Conservation (phyloP, 352 stramenopile species). For the Phytopythium aichiense region DNA sequence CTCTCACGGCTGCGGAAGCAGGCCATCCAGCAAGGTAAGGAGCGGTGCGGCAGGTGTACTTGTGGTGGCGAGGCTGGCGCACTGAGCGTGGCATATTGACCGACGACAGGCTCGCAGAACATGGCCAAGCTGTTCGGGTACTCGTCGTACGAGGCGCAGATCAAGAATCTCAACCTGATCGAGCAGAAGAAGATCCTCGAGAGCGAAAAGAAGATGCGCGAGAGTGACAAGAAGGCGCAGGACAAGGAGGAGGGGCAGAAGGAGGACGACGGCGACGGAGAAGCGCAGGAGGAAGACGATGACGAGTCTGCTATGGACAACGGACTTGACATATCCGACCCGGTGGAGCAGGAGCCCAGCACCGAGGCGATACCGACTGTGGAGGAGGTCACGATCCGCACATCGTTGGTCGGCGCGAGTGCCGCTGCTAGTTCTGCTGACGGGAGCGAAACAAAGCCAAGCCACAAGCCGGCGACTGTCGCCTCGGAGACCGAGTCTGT, state of each 20-base stretch:
- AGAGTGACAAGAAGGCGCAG: constrained; percentile 10
- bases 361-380: not conserved
- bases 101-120: constrained; percentile 29
- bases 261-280: constrained; percentile 4
- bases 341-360: not conserved
- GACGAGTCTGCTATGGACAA: constrained; percentile 1
- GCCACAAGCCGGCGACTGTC: not conserved
- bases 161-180: constrained; percentile 58
- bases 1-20: constrained; percentile 45
- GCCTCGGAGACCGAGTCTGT: not conserved
- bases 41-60: not conserved
- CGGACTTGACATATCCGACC: not conserved
- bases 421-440: not conserved
- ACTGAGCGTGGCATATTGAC: not conserved
- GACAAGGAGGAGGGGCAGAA: constrained; percentile 12
- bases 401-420: not conserved
- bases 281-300: constrained; percentile 10
- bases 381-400: not conserved
- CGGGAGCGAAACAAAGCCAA: not conserved
- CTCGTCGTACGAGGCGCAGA: constrained; percentile 61
- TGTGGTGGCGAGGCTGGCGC: not conserved
- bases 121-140: constrained; percentile 82
- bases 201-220: constrained; percentile 22
- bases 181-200: constrained; percentile 60
- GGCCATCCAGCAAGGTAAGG: constrained; percentile 51